These are phyloP conservation scores for Globisporangium perplexum DNA, from an alignment of 352 stramenopile genomes.

Conservation along the genomic window DNA sequence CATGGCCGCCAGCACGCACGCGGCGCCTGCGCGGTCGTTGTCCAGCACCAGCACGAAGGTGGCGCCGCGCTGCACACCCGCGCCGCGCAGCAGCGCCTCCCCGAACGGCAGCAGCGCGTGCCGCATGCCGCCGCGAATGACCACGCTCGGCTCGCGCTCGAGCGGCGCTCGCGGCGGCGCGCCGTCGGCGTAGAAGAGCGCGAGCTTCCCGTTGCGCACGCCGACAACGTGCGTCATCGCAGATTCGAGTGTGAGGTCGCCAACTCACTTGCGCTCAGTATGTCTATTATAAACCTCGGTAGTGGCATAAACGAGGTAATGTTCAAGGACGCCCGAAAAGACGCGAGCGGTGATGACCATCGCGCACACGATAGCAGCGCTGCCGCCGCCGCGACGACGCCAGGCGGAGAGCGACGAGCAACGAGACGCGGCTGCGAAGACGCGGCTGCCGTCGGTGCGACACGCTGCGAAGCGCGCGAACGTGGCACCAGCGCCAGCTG, in stretches of 20 bases:
- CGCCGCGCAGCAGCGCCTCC: slow-evolving; percentile 25
- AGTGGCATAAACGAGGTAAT: not conserved
- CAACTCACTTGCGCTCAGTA: not conserved
- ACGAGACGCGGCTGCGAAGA: not conserved
- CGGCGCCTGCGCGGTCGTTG: slow-evolving; percentile 67
- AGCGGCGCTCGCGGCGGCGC: slow-evolving; percentile 7
- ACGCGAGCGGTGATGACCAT: not conserved
- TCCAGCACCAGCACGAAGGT: slow-evolving; percentile 70
- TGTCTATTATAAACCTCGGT: not conserved
- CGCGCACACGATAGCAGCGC: not conserved
- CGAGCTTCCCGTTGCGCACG: slow-evolving; percentile 55
- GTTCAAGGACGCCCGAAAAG: not conserved
- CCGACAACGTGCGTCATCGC: slow-evolving; percentile 34
- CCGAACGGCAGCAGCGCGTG: slow-evolving; percentile 42
- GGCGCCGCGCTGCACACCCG: slow-evolving; percentile 25
- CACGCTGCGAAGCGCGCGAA: not conserved
- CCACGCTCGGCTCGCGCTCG: slow-evolving; percentile 19
- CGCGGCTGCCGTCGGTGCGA: not conserved
- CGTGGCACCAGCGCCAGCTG: not conserved
- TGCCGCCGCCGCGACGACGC: not conserved
- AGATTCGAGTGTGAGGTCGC: not conserved
- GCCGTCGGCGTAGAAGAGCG: slow-evolving; percentile 31
- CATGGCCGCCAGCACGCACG: slow-evolving; percentile 69
- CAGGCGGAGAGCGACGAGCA: not conserved
- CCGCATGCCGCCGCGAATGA: slow-evolving; percentile 39